Base-by-base conservation (phyloP, 805 yeast genomes). In the Candida sphagnicola region DNA sequence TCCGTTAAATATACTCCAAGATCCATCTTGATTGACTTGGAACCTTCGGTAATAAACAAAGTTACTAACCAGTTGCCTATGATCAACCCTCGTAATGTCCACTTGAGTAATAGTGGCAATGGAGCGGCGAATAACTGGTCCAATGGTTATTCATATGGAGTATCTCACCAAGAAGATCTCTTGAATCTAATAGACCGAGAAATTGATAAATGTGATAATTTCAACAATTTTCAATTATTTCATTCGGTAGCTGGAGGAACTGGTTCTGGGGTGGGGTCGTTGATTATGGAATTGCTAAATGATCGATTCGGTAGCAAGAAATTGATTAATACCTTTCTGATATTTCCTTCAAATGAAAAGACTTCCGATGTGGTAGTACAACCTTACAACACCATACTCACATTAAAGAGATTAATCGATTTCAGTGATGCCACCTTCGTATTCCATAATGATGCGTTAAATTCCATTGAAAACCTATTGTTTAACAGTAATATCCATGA, bases 161-260 rank as follows among this genome's bases (percentile, higher is more conserved):
- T 74, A 21, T 65, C 68, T 32, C 75, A 83, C 45, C 74, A 74
- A 39, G 96, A 88, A 36, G 80, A 78, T n/a, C 67, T 95, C 28
- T 48, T 85, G 39, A 91, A 88, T 50, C 78, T 89, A 74, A 72
- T 93, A 18, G 96, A 89, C 53, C 74, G 93, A 39, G 97, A 93
- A 51, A 72, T 89, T 29, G 99, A 93, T 54, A 81, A 85, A 23
- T 82, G 95, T 48, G 98, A 95, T 46, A 83, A 83, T 40, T 65
- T 89, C 38, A 93, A 90, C 47, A 95, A 95, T 4, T 93, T 93
- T 59, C 95, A 89, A 67, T 64, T 93, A 47, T 60, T 90, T 37
- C 99, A 93, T 61, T 85, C 96, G 3, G 95, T 93, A 4, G 98
- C 97, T 0, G 99, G 99, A 26, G 99, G 99, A 28, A 93, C 99